Evolutionary conservation across 2,329 filamentous ascomycete genomes (phyloP).

Genomic region (Alternaria consortialis): DNA sequence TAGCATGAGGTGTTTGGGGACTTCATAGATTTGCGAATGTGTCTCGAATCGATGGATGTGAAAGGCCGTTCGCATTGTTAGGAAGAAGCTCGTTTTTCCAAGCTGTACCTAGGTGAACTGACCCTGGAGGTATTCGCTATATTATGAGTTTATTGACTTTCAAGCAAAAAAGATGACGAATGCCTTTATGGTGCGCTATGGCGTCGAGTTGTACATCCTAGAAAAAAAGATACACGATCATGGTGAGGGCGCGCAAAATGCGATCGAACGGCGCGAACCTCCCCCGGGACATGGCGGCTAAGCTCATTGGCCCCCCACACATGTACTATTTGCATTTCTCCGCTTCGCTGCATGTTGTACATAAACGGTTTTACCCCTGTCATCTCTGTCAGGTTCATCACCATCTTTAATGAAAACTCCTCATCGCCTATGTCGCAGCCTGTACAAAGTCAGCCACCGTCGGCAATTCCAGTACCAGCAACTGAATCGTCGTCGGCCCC

Average conservation of each 20-base stretch:
- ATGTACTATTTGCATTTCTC: neutral
- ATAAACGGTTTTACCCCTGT: constrained; percentile 1
- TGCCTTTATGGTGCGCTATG: neutral
- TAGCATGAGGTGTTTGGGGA: constrained; percentile 10
- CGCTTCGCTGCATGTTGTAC: neutral
- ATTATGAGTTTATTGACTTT: neutral
- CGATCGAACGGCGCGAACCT: neutral
- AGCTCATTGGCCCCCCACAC: constrained; percentile 19
- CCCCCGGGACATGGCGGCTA: neutral
- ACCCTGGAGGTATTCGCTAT: neutral
- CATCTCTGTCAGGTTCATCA: neutral
- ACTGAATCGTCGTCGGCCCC: constrained; percentile 18
- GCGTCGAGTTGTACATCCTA: neutral
- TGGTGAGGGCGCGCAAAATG: neutral
- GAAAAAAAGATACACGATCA: neutral
- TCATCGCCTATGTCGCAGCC: constrained; percentile 31
- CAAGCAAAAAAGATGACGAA: neutral
- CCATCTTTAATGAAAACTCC: neutral
- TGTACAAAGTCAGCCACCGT: constrained; percentile 20
- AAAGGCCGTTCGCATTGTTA: neutral
- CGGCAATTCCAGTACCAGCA: constrained; percentile 23
- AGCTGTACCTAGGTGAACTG: neutral
- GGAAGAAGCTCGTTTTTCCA: neutral
- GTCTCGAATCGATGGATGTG: neutral
- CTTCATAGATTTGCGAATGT: neutral